Evolutionary conservation across 768 basidiomycete genomes (phyloP).

Genomic region (Symmetrospora coprosmae): DNA sequence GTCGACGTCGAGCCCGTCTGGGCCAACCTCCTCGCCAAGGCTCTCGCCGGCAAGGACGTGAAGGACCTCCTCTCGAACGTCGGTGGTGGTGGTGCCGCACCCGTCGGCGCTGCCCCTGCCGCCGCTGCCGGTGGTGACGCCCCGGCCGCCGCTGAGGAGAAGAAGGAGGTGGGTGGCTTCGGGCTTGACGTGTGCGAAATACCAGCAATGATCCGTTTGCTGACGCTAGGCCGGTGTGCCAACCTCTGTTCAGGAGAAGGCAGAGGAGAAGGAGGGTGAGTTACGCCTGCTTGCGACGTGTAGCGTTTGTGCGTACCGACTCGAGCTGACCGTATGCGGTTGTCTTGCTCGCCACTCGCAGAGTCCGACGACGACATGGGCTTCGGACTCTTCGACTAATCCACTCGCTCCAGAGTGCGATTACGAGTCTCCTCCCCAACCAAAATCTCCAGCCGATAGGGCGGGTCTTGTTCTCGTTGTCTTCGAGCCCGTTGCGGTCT

Average conservation of each 20-base stretch:
- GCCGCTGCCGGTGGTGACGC: slow-evolving; percentile 48
- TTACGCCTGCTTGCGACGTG: slow-evolving; percentile 1
- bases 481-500: too few relatives aligned
- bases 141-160: slow-evolving; percentile 46
- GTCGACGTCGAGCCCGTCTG: slow-evolving; percentile 91
- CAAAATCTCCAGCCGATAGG: too few relatives aligned
- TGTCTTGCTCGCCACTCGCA: not conserved
- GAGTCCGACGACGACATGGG: slow-evolving; percentile 45
- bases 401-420: not conserved
- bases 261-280: slow-evolving; percentile 25
- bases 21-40: slow-evolving; percentile 92
- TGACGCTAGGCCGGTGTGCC: not conserved
- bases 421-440: too few relatives aligned
- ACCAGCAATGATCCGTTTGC: not conserved
- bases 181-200: not conserved
- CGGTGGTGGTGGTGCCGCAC: slow-evolving; percentile 76
- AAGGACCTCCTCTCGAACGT: slow-evolving; percentile 92
- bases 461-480: too few relatives aligned
- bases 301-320: not conserved
- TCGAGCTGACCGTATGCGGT: not conserved
- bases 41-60: slow-evolving; percentile 93
- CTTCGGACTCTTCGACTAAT: slow-evolving; percentile 63
- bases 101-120: slow-evolving; percentile 49
- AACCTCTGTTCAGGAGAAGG: not conserved
- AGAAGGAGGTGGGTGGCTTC: slow-evolving; percentile 49